Evolutionary conservation across 192 early-diverging fungal genomes (phyloP), one percentile per base, ranked within the genome.

Genomic region (Coemansia furcata): DNA sequence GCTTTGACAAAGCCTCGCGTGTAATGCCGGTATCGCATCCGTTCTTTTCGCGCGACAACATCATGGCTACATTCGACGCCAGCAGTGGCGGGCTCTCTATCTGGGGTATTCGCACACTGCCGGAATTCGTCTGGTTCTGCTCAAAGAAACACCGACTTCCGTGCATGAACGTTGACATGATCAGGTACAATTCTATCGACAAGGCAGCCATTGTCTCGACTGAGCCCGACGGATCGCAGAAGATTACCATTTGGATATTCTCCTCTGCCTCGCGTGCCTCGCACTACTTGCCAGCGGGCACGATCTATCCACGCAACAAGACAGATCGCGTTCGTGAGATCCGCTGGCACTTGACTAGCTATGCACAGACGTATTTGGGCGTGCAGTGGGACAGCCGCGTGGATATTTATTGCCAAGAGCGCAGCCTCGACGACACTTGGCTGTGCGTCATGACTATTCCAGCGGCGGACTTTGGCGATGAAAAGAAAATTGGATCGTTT

Each of bases 111-210:
- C 76, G 76, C 37, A 65, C 72, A 2, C 14, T 54, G 10, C 69
- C 76, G 1, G 54, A 59, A 3, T 44, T 78, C 39, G 52, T 67
- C 32, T 83, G 81, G 81, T 78, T 78, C 62, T 78, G 76, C 57
- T 72, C 81, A 44, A 83, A 83, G 54, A 69, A 83, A 47, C 81
- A 83, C 17, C 69, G 68, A 19, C 63, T 83, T 5, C 81, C 81
- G 30, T 76, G 67, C 32, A 71, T 83, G 60, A 73, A 70, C 36
- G 81, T 76, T 1, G 68, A 75, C 15, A 83, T 83, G 81, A 83
- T 83, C 44, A 62, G 81, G 12, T 83, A 83, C 81, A 83, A 83
- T 59, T 83, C 81, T 8, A 76, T 83, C n/a, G 81, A 83, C 70
- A 83, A 83, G 64, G 81, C 81, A 3, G 81, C 81, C 1, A 78